Percentiles rank a stretch among this genome's conserved stretches.
phyloP scores from a whole-genome alignment of 2,329 filamentous ascomycete genomes.

The Pseudocercospora pini-densiflorae region DNA sequence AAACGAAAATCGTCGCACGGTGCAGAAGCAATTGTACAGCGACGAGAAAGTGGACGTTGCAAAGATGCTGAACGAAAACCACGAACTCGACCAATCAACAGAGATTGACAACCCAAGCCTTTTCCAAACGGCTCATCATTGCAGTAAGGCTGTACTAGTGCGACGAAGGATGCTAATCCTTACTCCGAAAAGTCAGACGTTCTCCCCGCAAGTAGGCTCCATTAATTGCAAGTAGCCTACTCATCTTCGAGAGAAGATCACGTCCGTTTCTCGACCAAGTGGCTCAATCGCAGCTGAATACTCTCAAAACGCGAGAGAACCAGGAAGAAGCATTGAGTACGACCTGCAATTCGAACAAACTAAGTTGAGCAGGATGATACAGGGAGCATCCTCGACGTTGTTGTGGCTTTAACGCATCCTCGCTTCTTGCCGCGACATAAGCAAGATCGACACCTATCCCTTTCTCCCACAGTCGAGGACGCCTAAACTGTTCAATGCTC shows the following conservation, averaged over 20 bases:
- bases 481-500: neutral
- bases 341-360: neutral
- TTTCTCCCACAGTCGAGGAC: neutral
- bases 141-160: neutral
- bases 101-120: neutral
- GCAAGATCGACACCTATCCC: neutral
- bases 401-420: too few species aligned
- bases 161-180: neutral
- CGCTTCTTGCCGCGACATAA: too few species aligned
- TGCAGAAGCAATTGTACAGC: neutral
- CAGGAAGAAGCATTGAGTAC: neutral
- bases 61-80: neutral
- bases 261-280: too few species aligned
- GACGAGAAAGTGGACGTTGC: neutral
- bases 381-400: neutral
- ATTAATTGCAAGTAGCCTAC: too few species aligned
- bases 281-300: neutral
- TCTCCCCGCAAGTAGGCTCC: too few species aligned
- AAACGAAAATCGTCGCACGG: neutral
- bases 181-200: neutral
- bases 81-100: neutral
- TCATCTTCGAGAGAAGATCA: too few species aligned
- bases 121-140: neutral
- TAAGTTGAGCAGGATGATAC: neutral
- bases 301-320: neutral